Percentiles rank a stretch among this genome's conserved stretches.
phyloP scores from a whole-genome alignment of 306 rosid species.

The Carpinus viminea region DNA sequence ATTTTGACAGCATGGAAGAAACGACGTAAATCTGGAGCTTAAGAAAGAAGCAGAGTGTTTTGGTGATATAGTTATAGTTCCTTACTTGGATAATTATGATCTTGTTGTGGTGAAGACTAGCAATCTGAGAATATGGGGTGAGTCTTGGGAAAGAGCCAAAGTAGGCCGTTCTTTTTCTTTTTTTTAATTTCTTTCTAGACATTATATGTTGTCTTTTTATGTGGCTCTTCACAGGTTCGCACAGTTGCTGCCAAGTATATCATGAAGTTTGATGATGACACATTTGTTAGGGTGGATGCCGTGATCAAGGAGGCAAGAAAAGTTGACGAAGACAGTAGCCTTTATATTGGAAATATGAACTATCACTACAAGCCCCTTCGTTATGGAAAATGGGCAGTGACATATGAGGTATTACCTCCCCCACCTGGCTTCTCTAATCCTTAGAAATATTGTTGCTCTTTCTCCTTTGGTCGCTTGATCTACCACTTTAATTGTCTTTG shows the following conservation, averaged over 20 bases:
- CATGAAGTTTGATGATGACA: constrained; percentile 96
- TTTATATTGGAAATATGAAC: constrained; percentile 89
- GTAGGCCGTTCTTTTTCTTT: constrained; percentile 11
- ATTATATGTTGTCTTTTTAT: constrained; percentile 8
- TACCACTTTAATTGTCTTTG: background rate
- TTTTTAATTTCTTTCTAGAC: constrained; percentile 10
- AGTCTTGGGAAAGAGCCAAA: constrained; percentile 31
- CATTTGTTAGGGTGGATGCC: constrained; percentile 87
- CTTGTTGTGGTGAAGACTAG: constrained; percentile 96
- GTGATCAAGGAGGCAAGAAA: constrained; percentile 61
- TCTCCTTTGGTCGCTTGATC: too few species aligned
- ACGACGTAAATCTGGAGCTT: constrained; percentile 76
- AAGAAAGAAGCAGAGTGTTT: constrained; percentile 87
- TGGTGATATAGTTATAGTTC: constrained; percentile 88
- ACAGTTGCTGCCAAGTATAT: constrained; percentile 66
- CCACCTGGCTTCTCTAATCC: constrained; percentile 15
- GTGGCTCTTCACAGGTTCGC: constrained; percentile 52
- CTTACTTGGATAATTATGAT: constrained; percentile 94
- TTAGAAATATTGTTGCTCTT: background rate
- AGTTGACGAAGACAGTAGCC: constrained; percentile 49
- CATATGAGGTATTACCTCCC: constrained; percentile 67
- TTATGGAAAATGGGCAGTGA: constrained; percentile 97
- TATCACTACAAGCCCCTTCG: constrained; percentile 87
- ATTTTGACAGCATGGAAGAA: constrained; percentile 74
- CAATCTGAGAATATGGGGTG: constrained; percentile 96